Conservation (phyloP, 495 filamentous ascomycete genomes). For the Aeminium ludgeri region DNA sequence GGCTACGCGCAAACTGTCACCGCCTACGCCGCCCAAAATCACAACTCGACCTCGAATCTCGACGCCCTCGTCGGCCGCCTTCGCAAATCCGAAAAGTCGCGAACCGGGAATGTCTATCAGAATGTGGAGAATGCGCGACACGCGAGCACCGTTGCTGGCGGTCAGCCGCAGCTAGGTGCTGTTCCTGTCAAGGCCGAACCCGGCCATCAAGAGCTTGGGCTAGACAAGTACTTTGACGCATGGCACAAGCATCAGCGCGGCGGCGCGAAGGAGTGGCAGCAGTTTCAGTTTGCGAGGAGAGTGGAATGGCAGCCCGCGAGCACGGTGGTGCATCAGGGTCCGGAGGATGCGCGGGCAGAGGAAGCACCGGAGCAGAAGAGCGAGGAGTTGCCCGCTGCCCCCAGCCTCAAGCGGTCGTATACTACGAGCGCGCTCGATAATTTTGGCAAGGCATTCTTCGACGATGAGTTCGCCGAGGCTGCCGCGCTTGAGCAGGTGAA, state of each 20-base stretch:
- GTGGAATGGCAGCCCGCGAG: slow-evolving; percentile 64
- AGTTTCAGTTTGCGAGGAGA: slow-evolving; percentile 69
- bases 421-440: slow-evolving; percentile 37
- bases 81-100: slow-evolving; percentile 12
- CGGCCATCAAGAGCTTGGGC: slow-evolving; percentile 18
- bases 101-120: slow-evolving; percentile 6
- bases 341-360: slow-evolving; percentile 20
- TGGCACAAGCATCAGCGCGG: slow-evolving; percentile 60
- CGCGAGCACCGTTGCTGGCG: slow-evolving; percentile 6
- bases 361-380: slow-evolving; percentile 32
- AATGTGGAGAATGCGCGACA: slow-evolving; percentile 5
- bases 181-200: neutral
- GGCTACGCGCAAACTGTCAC: slow-evolving; percentile 96
- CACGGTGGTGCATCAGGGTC: slow-evolving; percentile 31
- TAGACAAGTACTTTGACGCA: slow-evolving; percentile 80
- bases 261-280: slow-evolving; percentile 70
- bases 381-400: slow-evolving; percentile 30
- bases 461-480: slow-evolving; percentile 32
- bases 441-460: slow-evolving; percentile 38
- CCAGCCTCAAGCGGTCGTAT: slow-evolving; percentile 30
- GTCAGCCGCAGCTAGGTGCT: slow-evolving; percentile 2
- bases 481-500: slow-evolving; percentile 42
- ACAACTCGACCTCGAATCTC: slow-evolving; percentile 27
- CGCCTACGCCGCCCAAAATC: slow-evolving; percentile 66
- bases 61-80: slow-evolving; percentile 12